phyloP scores from a whole-genome alignment of 768 basidiomycete species.

The Mycena latifolia region DNA sequence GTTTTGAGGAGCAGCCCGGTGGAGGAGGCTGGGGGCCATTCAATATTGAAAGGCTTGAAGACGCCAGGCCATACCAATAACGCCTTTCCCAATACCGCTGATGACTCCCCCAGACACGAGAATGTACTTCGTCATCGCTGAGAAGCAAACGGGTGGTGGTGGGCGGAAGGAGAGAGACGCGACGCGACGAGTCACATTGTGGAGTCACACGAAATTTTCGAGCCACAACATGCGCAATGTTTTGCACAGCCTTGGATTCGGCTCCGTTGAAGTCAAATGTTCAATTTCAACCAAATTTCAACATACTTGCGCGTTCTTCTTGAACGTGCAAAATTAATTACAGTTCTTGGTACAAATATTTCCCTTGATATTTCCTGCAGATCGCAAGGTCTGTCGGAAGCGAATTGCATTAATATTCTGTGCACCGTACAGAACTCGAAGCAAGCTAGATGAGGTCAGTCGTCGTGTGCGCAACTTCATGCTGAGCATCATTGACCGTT shows the following conservation, averaged over 20 bases:
- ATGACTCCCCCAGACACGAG: constrained; percentile 97
- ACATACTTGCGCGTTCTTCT: no score
- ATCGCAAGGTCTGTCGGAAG: no score
- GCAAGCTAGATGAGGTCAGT: no score
- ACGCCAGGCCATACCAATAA: constrained; percentile 82
- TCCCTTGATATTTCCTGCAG: no score
- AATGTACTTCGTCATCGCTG: constrained; percentile 93
- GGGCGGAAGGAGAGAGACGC: constrained; percentile 5
- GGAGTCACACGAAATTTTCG: constrained; percentile 30
- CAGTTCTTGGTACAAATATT: no score
- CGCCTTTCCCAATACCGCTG: constrained; percentile 99
- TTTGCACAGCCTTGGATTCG: constrained; percentile 2
- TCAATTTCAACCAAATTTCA: no score
- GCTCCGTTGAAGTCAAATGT: no score
- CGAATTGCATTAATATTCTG: no score
- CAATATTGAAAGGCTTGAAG: constrained; percentile 35
- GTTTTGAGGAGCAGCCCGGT: constrained; percentile 97
- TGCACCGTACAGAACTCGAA: no score
- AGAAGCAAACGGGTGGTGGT: constrained; percentile 2
- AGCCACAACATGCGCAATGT: constrained; percentile 9
- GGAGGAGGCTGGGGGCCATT: constrained; percentile 82
- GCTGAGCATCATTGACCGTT: no score
- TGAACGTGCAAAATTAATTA: no score
- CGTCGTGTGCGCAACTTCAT: no score
- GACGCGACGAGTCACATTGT: constrained; percentile 34